A percentile compares a stretch with the other conserved stretches of the same genome.
These are phyloP conservation scores for Aureobasidium sp. DNA, from an alignment of 2,329 filamentous ascomycete genomes.

Conservation along the genomic window DNA sequence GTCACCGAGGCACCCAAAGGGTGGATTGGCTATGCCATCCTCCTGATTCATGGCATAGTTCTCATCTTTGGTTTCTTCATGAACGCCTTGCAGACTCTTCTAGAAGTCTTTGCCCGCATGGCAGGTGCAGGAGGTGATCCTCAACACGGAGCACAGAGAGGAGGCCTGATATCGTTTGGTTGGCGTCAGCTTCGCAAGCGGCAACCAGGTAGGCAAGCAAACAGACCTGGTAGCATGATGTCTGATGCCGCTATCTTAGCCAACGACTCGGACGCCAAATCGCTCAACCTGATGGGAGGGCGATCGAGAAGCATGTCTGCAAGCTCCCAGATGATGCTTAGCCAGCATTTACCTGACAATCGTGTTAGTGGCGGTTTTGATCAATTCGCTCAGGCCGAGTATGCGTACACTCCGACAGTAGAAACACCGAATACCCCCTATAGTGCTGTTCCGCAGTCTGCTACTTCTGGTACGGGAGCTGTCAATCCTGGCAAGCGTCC, in stretches of 20 bases:
- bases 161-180: slow-evolving; percentile 63
- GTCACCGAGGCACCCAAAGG: slow-evolving; percentile 73
- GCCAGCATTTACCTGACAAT: slow-evolving; percentile 34
- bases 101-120: slow-evolving; percentile 78
- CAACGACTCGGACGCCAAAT: slow-evolving; percentile 56
- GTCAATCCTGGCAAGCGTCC: slow-evolving; percentile 35
- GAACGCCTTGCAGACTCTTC: slow-evolving; percentile 79
- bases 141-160: slow-evolving; percentile 44
- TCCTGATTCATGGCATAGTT: slow-evolving; percentile 76
- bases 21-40: slow-evolving; percentile 90
- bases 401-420: slow-evolving; percentile 28
- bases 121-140: slow-evolving; percentile 70
- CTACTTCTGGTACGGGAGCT: slow-evolving; percentile 32
- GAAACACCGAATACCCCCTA: slow-evolving; percentile 67
- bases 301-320: slow-evolving; percentile 52
- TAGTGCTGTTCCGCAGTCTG: slow-evolving; percentile 52
- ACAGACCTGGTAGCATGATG: slow-evolving; percentile 65
- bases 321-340: slow-evolving; percentile 53
- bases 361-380: slow-evolving; percentile 42
- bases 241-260: slow-evolving; percentile 76
- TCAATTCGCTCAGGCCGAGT: slow-evolving; percentile 44
- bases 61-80: slow-evolving; percentile 88
- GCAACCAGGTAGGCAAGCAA: slow-evolving; percentile 39
- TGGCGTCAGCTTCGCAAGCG: slow-evolving; percentile 80
- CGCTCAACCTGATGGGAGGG: slow-evolving; percentile 43